These are phyloP conservation scores for Hirschioporus abietinus DNA, from an alignment of 768 basidiomycete species.

Conservation along the genomic window DNA sequence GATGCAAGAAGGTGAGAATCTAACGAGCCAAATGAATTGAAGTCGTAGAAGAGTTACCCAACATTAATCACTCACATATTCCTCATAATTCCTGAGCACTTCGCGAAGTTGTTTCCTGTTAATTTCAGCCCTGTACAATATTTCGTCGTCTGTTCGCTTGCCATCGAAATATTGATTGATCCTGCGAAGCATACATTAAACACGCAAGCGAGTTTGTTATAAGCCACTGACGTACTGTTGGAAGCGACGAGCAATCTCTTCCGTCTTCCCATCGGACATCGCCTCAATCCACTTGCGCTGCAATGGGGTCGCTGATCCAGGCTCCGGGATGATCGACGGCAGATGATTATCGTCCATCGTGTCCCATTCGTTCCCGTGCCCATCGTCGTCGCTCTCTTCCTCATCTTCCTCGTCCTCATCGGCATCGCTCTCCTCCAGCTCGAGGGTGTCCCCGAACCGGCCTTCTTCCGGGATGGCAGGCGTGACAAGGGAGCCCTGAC, in stretches of 20 bases:
- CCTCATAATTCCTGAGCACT: constrained; percentile 80
- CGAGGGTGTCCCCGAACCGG: constrained; percentile 18
- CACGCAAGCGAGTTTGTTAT: neutral
- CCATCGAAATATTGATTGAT: constrained; percentile 95
- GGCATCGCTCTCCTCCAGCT: constrained; percentile 27
- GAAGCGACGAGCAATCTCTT: constrained; percentile 64
- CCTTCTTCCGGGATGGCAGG: constrained; percentile 5
- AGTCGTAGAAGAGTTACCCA: neutral
- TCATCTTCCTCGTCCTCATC: constrained; percentile 36
- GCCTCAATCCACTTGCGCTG: constrained; percentile 83
- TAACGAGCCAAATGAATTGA: neutral
- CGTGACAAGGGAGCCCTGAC: constrained; percentile 7
- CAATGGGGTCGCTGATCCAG: constrained; percentile 70
- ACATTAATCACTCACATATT: constrained; percentile 58
- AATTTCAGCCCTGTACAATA: constrained; percentile 84
- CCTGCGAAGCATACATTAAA: constrained; percentile 31
- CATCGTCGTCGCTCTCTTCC: constrained; percentile 37
- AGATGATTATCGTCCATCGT: constrained; percentile 40
- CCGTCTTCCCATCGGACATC: constrained; percentile 84
- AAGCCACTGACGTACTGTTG: constrained; percentile 51
- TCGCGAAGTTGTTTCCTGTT: constrained; percentile 78
- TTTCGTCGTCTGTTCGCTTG: constrained; percentile 87
- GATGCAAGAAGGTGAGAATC: constrained; percentile 4
- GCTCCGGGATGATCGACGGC: constrained; percentile 75
- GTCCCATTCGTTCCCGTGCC: constrained; percentile 40